A percentile compares a stretch with the other conserved stretches of the same genome.
phyloP scores from a whole-genome alignment of 495 filamentous ascomycete species.

The Lindgomyces ingoldianus region DNA sequence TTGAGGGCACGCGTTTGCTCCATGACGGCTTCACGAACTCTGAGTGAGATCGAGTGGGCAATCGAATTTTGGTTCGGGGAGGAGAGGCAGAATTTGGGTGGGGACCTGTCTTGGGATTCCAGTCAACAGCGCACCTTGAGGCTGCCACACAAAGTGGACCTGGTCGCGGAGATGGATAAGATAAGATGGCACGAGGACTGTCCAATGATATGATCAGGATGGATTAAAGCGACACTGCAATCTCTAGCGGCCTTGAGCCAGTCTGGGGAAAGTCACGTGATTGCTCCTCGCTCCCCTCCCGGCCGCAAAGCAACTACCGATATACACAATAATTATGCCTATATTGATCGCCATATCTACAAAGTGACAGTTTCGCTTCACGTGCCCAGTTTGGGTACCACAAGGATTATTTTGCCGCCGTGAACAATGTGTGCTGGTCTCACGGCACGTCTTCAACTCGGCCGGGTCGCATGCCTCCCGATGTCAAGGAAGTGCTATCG shows the following conservation, averaged over 20 bases:
- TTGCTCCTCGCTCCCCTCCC: neutral
- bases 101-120: constrained; percentile 12
- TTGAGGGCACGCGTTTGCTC: constrained; percentile 84
- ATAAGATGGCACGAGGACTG: neutral
- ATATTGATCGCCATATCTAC: neutral
- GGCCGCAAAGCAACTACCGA: neutral
- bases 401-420: no score
- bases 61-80: constrained; percentile 27
- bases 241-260: no score
- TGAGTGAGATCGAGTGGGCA: constrained; percentile 27
- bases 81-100: neutral
- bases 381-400: neutral
- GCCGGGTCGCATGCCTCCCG: neutral
- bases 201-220: neutral
- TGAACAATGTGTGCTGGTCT: neutral
- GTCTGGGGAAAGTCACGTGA: neutral
- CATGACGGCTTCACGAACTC: constrained; percentile 55
- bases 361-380: neutral
- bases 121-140: constrained; percentile 22
- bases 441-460: neutral
- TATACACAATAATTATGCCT: neutral
- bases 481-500: no score
- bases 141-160: neutral
- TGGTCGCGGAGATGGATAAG: neutral
- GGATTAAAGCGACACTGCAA: no score